Evolutionary conservation across 139 green algal species (phyloP), one percentile per base, ranked within the genome.

Genomic region (Chlamydomonas incerta): DNA sequence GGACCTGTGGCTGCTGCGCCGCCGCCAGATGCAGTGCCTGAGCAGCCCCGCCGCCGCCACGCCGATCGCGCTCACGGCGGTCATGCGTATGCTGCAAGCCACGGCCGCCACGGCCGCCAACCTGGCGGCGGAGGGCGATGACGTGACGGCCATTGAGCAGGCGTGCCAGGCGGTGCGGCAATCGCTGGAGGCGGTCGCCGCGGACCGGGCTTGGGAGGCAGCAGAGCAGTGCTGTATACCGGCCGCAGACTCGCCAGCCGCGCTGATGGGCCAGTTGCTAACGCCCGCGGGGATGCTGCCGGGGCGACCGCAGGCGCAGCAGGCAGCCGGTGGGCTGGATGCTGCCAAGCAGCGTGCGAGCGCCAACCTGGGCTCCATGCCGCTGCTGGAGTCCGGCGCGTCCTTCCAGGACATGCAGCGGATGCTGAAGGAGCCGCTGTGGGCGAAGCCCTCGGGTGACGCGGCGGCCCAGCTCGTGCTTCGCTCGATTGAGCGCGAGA

Each of bases 1-100:
- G 28, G 72, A 90, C 10, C 82, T 92, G 37, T 92, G 90, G n/a
- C n/a, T n/a, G n/a, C n/a, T n/a, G n/a, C n/a, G n/a, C n/a, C n/a
- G 90, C 80, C 92, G 71, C 70, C 89, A 37, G 57, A 62, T n/a
- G 66, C 65, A 4, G 76, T 90, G 70, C 63, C 80, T 26, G 9
- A 85, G 10, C 28, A 28, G 3, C 70, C 68, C 11, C 26, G 34
- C 17, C 11, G 74, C 62, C 35, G 83, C 85, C 79, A 83, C 66
- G 10, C 41, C 82, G 21, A 23, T 31, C 2, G 41, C 15, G 28
- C 46, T 90, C 17, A 87, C 72, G 35, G 74, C 71, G 10, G 77
- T 70, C 74, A 90, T 90, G 80, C 60, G 58, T 10, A 91, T 93
- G 83, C 83, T 93, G 73, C 23, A 31, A 10, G 41, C 83, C 14